Evolutionary conservation across 257 asterid species (phyloP).

Genomic region (Verbena officinalis): DNA sequence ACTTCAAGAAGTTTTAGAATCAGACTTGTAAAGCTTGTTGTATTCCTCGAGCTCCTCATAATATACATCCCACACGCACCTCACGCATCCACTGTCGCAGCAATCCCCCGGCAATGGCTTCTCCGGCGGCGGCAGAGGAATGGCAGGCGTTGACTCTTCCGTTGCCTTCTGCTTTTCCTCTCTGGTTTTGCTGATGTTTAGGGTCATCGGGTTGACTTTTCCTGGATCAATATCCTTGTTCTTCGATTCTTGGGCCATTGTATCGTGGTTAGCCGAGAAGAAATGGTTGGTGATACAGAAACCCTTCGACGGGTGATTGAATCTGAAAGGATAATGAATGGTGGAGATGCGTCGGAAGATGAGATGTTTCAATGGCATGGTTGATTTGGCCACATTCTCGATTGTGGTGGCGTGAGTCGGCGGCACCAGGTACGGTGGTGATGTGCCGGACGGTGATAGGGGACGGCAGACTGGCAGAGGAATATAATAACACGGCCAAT

Average conservation of each 20-base stretch:
- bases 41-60: slow-evolving; percentile 81
- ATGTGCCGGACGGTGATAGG: too few species aligned
- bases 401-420: not conserved
- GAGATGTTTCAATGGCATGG: slow-evolving; percentile 44
- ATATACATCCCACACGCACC: slow-evolving; percentile 80
- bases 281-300: slow-evolving; percentile 13
- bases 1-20: slow-evolving; percentile 21
- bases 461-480: too few species aligned
- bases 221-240: slow-evolving; percentile 7
- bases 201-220: not conserved
- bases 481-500: too few species aligned
- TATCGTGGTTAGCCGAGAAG: slow-evolving; percentile 16
- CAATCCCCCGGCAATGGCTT: slow-evolving; percentile 83
- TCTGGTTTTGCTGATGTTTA: slow-evolving; percentile 14
- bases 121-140: slow-evolving; percentile 78
- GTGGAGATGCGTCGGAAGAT: slow-evolving; percentile 38
- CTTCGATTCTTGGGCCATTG: slow-evolving; percentile 48
- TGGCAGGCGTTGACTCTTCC: slow-evolving; percentile 37
- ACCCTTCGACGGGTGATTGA: slow-evolving; percentile 26
- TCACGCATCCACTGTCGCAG: slow-evolving; percentile 82
- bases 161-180: slow-evolving; percentile 34
- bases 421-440: not conserved
- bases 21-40: slow-evolving; percentile 43
- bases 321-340: slow-evolving; percentile 17
- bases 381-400: not conserved